A percentile compares a stretch with the other conserved stretches of the same genome.
Conservation (phyloP, 192 early-diverging fungal species). For the Coemansia sp. region DNA sequence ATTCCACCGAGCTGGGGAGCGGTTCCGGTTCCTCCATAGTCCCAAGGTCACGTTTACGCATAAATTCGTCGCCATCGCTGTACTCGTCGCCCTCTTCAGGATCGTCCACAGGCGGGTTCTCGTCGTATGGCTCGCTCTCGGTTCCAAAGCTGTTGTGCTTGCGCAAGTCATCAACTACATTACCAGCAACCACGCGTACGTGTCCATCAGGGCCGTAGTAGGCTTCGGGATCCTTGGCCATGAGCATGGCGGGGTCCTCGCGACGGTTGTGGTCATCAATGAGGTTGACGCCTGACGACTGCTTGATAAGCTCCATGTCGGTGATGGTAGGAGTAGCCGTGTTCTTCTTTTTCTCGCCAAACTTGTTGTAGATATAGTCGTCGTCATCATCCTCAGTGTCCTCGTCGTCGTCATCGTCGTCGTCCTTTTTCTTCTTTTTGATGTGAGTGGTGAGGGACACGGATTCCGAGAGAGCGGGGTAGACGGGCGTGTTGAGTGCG, state of each 20-base stretch:
- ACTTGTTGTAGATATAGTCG: slow-evolving; percentile 52
- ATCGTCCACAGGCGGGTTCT: slow-evolving; percentile 49
- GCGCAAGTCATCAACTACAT: slow-evolving; percentile 50
- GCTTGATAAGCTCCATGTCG: slow-evolving; percentile 51
- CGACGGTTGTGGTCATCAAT: slow-evolving; percentile 52
- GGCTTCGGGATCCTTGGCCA: slow-evolving; percentile 47
- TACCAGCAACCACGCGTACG: slow-evolving; percentile 43
- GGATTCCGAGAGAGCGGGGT: slow-evolving; percentile 26
- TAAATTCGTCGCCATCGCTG: slow-evolving; percentile 49
- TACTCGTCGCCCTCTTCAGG: slow-evolving; percentile 52
- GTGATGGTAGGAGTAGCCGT: slow-evolving; percentile 32
- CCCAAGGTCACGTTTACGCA: slow-evolving; percentile 46
- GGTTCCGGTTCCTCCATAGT: neutral
- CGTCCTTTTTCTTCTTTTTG: slow-evolving; percentile 44
- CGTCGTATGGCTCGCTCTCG: slow-evolving; percentile 44
- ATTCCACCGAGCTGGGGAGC: slow-evolving; percentile 20
- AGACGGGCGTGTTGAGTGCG: slow-evolving; percentile 48
- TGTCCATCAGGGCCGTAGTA: slow-evolving; percentile 49
- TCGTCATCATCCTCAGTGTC: slow-evolving; percentile 41
- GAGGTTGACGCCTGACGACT: slow-evolving; percentile 48
- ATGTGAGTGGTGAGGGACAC: slow-evolving; percentile 14
- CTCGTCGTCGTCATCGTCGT: slow-evolving; percentile 34
- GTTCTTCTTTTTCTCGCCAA: slow-evolving; percentile 53
- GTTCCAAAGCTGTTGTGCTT: slow-evolving; percentile 44
- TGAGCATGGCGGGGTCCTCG: slow-evolving; percentile 52